phyloP scores from a whole-genome alignment of 2,329 filamentous ascomycete genomes.

The Biscogniauxia sp. region DNA sequence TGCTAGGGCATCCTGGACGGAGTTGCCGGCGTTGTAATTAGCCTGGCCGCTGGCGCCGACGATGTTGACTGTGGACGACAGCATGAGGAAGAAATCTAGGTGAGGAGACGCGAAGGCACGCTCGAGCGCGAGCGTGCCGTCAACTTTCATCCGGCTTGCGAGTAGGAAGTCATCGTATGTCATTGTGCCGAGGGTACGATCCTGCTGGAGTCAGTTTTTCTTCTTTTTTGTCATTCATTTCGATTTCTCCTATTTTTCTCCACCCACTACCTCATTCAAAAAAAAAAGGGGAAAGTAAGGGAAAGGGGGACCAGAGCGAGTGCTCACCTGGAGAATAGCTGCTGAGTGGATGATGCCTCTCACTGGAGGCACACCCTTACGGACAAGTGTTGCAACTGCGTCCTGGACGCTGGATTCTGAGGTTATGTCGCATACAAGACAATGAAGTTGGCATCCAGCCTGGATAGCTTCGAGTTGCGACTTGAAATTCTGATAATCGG shows the following conservation, averaged over 20 bases:
- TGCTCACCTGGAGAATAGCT: slow-evolving; percentile 13
- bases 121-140: slow-evolving; percentile 9
- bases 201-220: slow-evolving; percentile 7
- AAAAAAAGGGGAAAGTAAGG: background rate
- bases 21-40: slow-evolving; percentile 18
- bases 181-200: slow-evolving; percentile 12
- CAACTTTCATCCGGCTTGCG: slow-evolving; percentile 9
- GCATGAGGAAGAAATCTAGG: slow-evolving; percentile 13
- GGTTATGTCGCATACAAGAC: slow-evolving; percentile 7
- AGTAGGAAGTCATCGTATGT: slow-evolving; percentile 9
- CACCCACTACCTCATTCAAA: too few species aligned
- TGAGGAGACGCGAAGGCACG: background rate
- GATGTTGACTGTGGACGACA: slow-evolving; percentile 9
- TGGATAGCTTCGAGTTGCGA: slow-evolving; percentile 5
- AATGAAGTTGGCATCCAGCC: slow-evolving; percentile 1
- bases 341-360: slow-evolving; percentile 15
- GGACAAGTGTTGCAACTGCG: background rate
- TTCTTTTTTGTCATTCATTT: background rate
- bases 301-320: background rate
- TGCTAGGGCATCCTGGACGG: slow-evolving; percentile 17
- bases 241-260: background rate
- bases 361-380: slow-evolving; percentile 10
- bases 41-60: slow-evolving; percentile 13
- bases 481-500: slow-evolving; percentile 3
- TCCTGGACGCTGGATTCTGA: slow-evolving; percentile 4